Base-by-base conservation (phyloP, 2,329 filamentous ascomycete genomes). In the Alternaria ventricosa region DNA sequence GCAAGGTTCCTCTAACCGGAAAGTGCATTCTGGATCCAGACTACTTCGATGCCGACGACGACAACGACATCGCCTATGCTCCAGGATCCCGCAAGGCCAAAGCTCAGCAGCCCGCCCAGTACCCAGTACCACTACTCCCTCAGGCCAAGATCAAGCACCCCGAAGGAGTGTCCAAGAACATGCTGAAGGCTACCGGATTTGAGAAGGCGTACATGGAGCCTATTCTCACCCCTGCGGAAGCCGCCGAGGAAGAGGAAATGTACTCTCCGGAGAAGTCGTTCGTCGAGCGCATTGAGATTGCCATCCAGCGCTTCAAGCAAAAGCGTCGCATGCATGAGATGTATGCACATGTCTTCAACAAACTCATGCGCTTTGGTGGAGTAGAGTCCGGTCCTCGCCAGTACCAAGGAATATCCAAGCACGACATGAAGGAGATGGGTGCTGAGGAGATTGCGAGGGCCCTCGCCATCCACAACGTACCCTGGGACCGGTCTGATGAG, bases 331-430 rank as follows among this genome's bases (percentile, higher is more conserved):
- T 97, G 62, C 87, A 91, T 62, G 79, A 83, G 12, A 83, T 88
- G 5, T 88, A 89, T 23, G 79, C 84, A 5, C 83, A 86, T 18
- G 82, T 94, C 33, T 96, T 99, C 80, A 86, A 88, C 73, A 92
- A 92, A 67, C 97, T 96, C 75, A 87, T 98, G 61, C 86, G 88
- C 36, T 90, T 95, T 47, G 96, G 96, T 3, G 95, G 96, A 5
- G 86, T 99, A 44, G 89, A 93, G 46, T 82, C 86, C 8, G 80
- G 83, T 1, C 84, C 80, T 3, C 88, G 87, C 57, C 83, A 86
- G 76, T 96, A 94, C 72, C 87, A 88, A 12, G 82, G 90, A 1
- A 81, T 90, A 8, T 85, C 86, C 41, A 81, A 84, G 54, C 85
- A 87, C n/a, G 88, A 90, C 2, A 77, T 93, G 33, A 84, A 87